Conservation (phyloP, 352 stramenopile genomes). For the Sclerospora graminicola region DNA sequence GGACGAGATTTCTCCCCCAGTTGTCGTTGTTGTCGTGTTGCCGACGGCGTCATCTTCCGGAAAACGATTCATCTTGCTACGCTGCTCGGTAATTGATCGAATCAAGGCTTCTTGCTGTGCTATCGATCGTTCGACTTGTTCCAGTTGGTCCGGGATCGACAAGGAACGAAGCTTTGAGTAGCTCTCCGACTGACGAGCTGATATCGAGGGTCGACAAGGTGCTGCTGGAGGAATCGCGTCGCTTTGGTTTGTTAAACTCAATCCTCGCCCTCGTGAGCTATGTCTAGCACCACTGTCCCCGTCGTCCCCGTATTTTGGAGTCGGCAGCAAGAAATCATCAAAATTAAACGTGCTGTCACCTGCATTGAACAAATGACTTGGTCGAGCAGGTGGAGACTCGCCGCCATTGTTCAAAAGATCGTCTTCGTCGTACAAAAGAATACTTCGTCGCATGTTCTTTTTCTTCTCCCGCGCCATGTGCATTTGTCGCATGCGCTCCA, state of each 20-base stretch:
- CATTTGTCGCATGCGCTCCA: slow-evolving; percentile 49
- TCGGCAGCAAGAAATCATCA: slow-evolving; percentile 30
- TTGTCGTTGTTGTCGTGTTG: slow-evolving; percentile 20
- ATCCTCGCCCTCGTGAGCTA: slow-evolving; percentile 10
- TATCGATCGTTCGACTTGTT: slow-evolving; percentile 49
- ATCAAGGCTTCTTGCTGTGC: slow-evolving; percentile 54
- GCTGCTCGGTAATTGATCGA: slow-evolving; percentile 44
- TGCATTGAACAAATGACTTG: slow-evolving; percentile 17
- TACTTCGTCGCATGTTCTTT: slow-evolving; percentile 32
- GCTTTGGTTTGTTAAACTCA: slow-evolving; percentile 21
- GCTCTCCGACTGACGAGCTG: slow-evolving; percentile 16
- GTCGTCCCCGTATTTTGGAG: slow-evolving; percentile 15
- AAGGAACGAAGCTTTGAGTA: slow-evolving; percentile 28
- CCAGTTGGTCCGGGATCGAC: slow-evolving; percentile 40
- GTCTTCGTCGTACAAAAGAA: slow-evolving; percentile 38
- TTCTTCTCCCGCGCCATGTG: slow-evolving; percentile 59
- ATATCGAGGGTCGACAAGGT: slow-evolving; percentile 16
- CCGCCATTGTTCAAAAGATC: slow-evolving; percentile 21
- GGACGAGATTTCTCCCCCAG: slow-evolving; percentile 19
- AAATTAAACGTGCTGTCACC: slow-evolving; percentile 34
- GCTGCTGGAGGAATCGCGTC: slow-evolving; percentile 14
- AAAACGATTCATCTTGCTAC: slow-evolving; percentile 26
- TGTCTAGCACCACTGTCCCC: background rate
- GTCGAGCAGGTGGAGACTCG: slow-evolving; percentile 17
- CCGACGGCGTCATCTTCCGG: slow-evolving; percentile 18